phyloP scores from a whole-genome alignment of 495 filamentous ascomycete species.

The Aspergillus sclerotiicarbonarius region DNA sequence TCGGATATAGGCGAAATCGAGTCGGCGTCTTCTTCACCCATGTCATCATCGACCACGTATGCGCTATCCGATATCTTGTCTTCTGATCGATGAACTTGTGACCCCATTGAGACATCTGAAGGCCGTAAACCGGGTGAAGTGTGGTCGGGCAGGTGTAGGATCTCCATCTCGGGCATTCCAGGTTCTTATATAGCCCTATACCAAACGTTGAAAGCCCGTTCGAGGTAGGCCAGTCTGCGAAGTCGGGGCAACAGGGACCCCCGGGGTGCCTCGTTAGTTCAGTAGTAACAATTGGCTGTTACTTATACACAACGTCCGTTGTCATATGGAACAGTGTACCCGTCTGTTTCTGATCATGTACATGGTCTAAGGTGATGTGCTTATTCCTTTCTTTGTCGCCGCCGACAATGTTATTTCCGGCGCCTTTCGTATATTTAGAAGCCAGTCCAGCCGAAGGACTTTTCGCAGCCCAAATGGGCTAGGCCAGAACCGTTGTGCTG shows the following conservation, averaged over 20 bases:
- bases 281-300: neutral
- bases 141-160: neutral
- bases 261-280: neutral
- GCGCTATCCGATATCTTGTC: neutral
- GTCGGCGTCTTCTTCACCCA: slow-evolving; percentile 15
- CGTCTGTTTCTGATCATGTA: neutral
- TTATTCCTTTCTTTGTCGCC: neutral
- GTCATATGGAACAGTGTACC: neutral
- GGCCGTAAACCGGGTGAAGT: neutral
- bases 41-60: neutral
- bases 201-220: neutral
- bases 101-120: neutral
- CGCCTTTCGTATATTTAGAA: neutral
- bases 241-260: neutral
- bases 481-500: neutral
- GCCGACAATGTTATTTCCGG: neutral
- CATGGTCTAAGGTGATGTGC: neutral
- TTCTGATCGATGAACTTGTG: neutral
- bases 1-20: slow-evolving; percentile 34
- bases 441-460: neutral
- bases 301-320: neutral
- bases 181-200: neutral
- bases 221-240: neutral
- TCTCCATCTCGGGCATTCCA: slow-evolving; percentile 3
- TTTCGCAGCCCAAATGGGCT: neutral